Base-by-base conservation (phyloP, 179 eudicot species). In the Carnegiea gigantea region DNA sequence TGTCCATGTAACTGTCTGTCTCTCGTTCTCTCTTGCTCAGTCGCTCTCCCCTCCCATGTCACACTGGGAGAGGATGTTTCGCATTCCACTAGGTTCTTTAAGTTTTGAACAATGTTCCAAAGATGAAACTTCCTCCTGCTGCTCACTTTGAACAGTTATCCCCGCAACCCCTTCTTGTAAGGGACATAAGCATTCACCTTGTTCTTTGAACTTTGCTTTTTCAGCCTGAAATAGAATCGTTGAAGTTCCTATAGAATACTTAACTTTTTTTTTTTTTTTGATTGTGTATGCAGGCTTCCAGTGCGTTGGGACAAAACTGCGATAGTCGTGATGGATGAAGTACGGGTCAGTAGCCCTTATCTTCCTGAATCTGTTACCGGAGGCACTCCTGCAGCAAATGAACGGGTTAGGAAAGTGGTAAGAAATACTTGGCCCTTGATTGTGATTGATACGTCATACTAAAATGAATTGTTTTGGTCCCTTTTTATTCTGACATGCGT, bases 321-420 rank as follows among this genome's bases (percentile, higher is more conserved):
- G 30, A 95, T 95, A 81, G 98, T 95, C 59, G 99, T 95, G 80
- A 92, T 95, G 99, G 86, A 92, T 73, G 95, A 90, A 87, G 98
- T 95, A 48, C 95, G 98, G 84, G 99, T 95, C 46, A 79, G 93
- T 84, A 88, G 92, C 84, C 98, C 99, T 20, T 95, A 95, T 89
- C 90, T 82, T 68, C 91, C 99, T 20, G 97, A 95, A 76, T 91
- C 92, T 77, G 99, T 95, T 75, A 75, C 77, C 54, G 99, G 99
- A 75, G 99, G 99, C 79, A 91, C 98, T 68, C 84, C 94, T 11
- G 96, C 98, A 70, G 97, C 98, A 57, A 95, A 92, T 78, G 98
- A 94, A 26, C 97, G 98, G 24, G 99, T 95, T 77, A 92, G 90
- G 83, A 95, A 95, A 95, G 99, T 95, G 98, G 99, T 95, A 90